These are phyloP conservation scores for Cenchrus americanus DNA, from an alignment of 176 grass and related monocot species.

Conservation along the genomic window DNA sequence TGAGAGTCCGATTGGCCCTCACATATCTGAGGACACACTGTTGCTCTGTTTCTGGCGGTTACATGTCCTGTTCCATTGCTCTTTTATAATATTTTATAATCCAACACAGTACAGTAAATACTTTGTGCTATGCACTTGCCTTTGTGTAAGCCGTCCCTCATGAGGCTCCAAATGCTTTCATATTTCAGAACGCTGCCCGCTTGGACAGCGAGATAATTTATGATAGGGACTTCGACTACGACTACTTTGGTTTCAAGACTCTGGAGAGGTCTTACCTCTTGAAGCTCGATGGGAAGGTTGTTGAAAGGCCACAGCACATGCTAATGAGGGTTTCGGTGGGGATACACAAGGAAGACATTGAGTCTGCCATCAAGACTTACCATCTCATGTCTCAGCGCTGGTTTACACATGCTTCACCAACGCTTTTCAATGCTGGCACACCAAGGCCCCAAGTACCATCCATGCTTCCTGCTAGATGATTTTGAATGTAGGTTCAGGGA, in stretches of 20 bases:
- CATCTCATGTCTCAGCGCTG: constrained; percentile 96
- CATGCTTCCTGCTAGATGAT: neutral
- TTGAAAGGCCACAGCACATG: constrained; percentile 94
- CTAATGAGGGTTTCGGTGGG: constrained; percentile 97
- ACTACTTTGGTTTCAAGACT: constrained; percentile 97
- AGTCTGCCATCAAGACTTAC: constrained; percentile 77
- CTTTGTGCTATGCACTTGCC: neutral
- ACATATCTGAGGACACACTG: constrained; percentile 1
- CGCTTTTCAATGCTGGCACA: constrained; percentile 91
- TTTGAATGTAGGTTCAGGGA: neutral
- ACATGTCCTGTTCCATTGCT: constrained; percentile 19
- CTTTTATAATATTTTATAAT: neutral
- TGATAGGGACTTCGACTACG: constrained; percentile 94
- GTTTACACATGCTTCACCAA: constrained; percentile 96
- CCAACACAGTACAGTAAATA: neutral
- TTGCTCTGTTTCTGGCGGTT: neutral
- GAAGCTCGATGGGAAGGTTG: constrained; percentile 66
- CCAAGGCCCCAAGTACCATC: constrained; percentile 75
- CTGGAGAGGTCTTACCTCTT: constrained; percentile 94
- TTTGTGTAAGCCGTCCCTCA: neutral
- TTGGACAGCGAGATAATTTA: constrained; percentile 97
- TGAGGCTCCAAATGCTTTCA: neutral
- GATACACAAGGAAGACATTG: constrained; percentile 94
- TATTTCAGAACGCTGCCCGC: constrained; percentile 73
- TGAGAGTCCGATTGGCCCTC: neutral